Percentiles rank a stretch among this genome's conserved stretches.
phyloP scores from a whole-genome alignment of 768 basidiomycete genomes.

The Naematelia aurantialba region DNA sequence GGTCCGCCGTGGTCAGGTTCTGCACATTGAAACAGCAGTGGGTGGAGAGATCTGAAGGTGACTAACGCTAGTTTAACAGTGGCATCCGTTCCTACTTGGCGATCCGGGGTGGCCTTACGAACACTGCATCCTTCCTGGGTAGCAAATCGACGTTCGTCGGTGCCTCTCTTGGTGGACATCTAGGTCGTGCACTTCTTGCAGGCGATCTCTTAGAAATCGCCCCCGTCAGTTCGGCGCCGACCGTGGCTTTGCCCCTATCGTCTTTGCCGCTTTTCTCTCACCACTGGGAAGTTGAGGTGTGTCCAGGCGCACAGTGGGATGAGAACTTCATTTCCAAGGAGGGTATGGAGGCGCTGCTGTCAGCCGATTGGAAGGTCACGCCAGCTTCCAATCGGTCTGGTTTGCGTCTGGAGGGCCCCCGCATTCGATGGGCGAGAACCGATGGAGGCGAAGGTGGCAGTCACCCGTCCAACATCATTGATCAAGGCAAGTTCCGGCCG shows the following conservation, averaged over 20 bases:
- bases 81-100: constrained; percentile 61
- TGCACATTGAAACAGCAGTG: too few species aligned
- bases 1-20: too few species aligned
- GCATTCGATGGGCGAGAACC: constrained; percentile 58
- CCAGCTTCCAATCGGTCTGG: constrained; percentile 64
- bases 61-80: too few species aligned
- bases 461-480: constrained; percentile 65
- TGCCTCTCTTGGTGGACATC: constrained; percentile 21
- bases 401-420: constrained; percentile 59
- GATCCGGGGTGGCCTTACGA: constrained; percentile 62
- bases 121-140: constrained; percentile 55
- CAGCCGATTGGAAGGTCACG: constrained; percentile 58
- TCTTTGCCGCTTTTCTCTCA: too few species aligned
- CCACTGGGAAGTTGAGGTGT: too few species aligned
- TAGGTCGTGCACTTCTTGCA: constrained; percentile 31
- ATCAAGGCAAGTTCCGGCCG: constrained; percentile 33
- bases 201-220: constrained; percentile 31
- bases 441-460: constrained; percentile 66
- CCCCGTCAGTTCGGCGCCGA: too few species aligned
- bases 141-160: constrained; percentile 59
- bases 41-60: too few species aligned
- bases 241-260: too few species aligned
- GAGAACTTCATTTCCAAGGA: too few species aligned
- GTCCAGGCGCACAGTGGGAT: too few species aligned
- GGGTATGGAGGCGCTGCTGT: too few species aligned